Conservation (phyloP, 805 yeast genomes). For the Jamesozyma hellenica region DNA sequence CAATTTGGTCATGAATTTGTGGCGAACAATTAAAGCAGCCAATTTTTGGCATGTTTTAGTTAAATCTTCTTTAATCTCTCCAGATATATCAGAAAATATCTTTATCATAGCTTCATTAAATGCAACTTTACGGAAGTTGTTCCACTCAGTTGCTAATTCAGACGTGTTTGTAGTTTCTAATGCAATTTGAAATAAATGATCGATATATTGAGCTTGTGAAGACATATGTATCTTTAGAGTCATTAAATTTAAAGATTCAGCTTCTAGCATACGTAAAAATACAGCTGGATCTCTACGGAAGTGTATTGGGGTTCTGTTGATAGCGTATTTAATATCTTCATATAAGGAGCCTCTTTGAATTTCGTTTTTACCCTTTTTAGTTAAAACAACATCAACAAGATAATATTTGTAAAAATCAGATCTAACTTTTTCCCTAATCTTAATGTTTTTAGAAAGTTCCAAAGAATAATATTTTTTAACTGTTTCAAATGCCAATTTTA, state of each 20-base stretch:
- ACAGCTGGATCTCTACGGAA: slow-evolving; percentile 68
- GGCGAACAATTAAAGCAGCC: slow-evolving; percentile 61
- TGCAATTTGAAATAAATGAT: slow-evolving; percentile 41
- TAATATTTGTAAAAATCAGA: slow-evolving; percentile 54
- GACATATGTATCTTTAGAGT: slow-evolving; percentile 48
- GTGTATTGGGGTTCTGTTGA: slow-evolving; percentile 68
- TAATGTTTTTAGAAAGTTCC: slow-evolving; percentile 72
- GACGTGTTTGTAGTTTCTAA: slow-evolving; percentile 71
- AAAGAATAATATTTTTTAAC: slow-evolving; percentile 69
- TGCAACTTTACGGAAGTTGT: slow-evolving; percentile 56
- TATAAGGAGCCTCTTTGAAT: slow-evolving; percentile 75
- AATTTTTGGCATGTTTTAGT: slow-evolving; percentile 65
- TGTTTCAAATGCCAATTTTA: slow-evolving; percentile 56
- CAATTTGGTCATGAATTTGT: slow-evolving; percentile 54
- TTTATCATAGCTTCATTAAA: slow-evolving; percentile 59
- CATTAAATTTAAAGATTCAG: slow-evolving; percentile 70
- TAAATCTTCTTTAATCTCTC: slow-evolving; percentile 74
- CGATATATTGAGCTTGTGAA: slow-evolving; percentile 31
- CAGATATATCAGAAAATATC: slow-evolving; percentile 54
- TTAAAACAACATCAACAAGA: slow-evolving; percentile 59
- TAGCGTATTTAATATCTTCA: slow-evolving; percentile 85
- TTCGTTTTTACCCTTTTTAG: slow-evolving; percentile 72
- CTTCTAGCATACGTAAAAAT: slow-evolving; percentile 82
- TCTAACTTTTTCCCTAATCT: slow-evolving; percentile 61
- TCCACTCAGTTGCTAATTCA: slow-evolving; percentile 72